A percentile compares a stretch with the other conserved stretches of the same genome.
Conservation (phyloP, 177 flowering plant genomes). For the Telopea speciosissima region DNA sequence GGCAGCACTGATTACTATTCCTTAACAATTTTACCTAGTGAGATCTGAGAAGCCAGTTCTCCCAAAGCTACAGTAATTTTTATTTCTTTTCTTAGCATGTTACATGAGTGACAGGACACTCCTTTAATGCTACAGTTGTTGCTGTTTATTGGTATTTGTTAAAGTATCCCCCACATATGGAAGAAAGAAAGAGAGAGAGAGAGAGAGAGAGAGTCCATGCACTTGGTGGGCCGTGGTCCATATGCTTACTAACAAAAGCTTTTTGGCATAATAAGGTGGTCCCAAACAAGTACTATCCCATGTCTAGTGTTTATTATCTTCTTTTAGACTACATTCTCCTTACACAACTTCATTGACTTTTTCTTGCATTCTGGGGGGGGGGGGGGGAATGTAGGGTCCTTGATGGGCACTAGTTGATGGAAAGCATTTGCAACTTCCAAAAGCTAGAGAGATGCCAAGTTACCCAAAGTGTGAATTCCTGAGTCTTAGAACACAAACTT, state of each 20-base stretch:
- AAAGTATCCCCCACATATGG: neutral
- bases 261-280: conserved; percentile 16
- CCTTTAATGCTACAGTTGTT: neutral
- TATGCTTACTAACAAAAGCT: conserved; percentile 11
- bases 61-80: neutral
- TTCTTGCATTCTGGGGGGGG: conserved; percentile 1
- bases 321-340: conserved; percentile 13
- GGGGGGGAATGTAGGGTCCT: conserved; percentile 11
- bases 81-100: neutral
- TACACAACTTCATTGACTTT: conserved; percentile 7
- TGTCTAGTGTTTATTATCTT: neutral
- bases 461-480: no score
- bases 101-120: neutral
- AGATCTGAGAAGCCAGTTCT: neutral
- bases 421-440: neutral
- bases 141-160: neutral
- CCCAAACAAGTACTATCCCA: conserved; percentile 2
- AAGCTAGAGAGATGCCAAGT: neutral
- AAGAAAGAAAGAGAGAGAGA: neutral
- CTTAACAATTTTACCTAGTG: neutral
- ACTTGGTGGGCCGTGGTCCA: conserved; percentile 8
- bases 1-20: neutral
- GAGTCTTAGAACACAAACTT: no score
- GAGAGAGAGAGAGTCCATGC: neutral
- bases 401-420: conserved; percentile 11